Conservation (phyloP, 768 basidiomycete genomes). For the Boletus barrowsii region DNA sequence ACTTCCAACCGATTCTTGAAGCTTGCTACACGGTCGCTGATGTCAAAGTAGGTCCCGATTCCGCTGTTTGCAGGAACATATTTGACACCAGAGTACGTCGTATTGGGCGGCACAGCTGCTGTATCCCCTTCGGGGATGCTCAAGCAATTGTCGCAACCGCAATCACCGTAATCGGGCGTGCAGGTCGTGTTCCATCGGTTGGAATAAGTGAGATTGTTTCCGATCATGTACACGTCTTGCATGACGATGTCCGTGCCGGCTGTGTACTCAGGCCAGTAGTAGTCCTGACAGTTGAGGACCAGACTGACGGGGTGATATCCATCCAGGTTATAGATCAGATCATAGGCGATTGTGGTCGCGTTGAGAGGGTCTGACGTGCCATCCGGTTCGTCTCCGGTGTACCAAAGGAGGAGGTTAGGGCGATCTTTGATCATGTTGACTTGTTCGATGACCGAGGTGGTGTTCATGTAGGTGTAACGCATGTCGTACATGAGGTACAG, state of each 20-base stretch:
- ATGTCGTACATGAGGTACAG: slow-evolving; percentile 84
- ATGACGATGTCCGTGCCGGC: slow-evolving; percentile 67
- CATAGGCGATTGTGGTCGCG: slow-evolving; percentile 47
- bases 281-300: slow-evolving; percentile 66
- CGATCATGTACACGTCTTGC: slow-evolving; percentile 54
- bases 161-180: slow-evolving; percentile 64
- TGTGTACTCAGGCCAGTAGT: slow-evolving; percentile 56
- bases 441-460: slow-evolving; percentile 58
- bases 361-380: slow-evolving; percentile 66
- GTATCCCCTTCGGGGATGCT: slow-evolving; percentile 41
- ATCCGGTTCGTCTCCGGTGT: slow-evolving; percentile 74
- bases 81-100: slow-evolving; percentile 13
- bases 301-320: slow-evolving; percentile 67
- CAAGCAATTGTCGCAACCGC: slow-evolving; percentile 68
- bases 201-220: slow-evolving; percentile 64
- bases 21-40: slow-evolving; percentile 63
- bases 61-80: slow-evolving; percentile 30
- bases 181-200: slow-evolving; percentile 60
- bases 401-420: slow-evolving; percentile 69
- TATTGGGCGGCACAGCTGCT: slow-evolving; percentile 25
- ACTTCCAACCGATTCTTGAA: slow-evolving; percentile 56
- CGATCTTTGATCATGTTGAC: slow-evolving; percentile 66
- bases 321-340: slow-evolving; percentile 58
- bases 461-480: slow-evolving; percentile 68
- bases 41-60: slow-evolving; percentile 53